These are phyloP conservation scores for Anastatica hierochuntica DNA, from an alignment of 345 rosid species.

Conservation along the genomic window DNA sequence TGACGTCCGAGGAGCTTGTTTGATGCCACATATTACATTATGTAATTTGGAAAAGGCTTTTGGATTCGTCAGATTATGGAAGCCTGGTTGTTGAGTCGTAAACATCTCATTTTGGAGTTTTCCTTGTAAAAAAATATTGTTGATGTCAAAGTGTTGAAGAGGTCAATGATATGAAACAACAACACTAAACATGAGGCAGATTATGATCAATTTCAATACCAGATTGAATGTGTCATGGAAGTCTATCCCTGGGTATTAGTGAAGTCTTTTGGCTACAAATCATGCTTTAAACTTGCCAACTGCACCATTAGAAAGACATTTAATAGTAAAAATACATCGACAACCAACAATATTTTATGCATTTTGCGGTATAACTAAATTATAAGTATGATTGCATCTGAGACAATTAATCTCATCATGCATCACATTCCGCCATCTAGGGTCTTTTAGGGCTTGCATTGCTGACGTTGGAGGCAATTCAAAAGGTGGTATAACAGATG, in stretches of 20 bases:
- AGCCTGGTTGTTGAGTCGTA: too few relatives aligned
- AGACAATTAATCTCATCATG: background rate
- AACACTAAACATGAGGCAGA: too few relatives aligned
- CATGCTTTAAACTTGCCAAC: background rate
- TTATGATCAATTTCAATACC: too few relatives aligned
- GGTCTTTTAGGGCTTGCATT: background rate
- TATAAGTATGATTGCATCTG: background rate
- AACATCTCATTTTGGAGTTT: too few relatives aligned
- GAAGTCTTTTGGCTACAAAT: background rate
- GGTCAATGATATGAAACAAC: too few relatives aligned
- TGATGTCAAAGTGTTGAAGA: too few relatives aligned
- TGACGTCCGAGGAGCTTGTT: too few relatives aligned
- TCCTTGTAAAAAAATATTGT: too few relatives aligned
- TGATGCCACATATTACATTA: too few relatives aligned
- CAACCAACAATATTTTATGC: background rate
- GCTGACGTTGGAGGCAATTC: background rate
- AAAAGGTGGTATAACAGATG: background rate
- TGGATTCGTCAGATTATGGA: too few relatives aligned
- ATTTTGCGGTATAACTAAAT: background rate
- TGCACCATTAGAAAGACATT: background rate
- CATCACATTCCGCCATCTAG: background rate
- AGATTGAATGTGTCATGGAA: background rate
- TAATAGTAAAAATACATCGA: background rate
- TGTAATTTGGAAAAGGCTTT: too few relatives aligned
- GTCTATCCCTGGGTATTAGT: background rate